phyloP scores from a whole-genome alignment of 2,329 filamentous ascomycete genomes.

The Zymoseptoria pseudotritici region DNA sequence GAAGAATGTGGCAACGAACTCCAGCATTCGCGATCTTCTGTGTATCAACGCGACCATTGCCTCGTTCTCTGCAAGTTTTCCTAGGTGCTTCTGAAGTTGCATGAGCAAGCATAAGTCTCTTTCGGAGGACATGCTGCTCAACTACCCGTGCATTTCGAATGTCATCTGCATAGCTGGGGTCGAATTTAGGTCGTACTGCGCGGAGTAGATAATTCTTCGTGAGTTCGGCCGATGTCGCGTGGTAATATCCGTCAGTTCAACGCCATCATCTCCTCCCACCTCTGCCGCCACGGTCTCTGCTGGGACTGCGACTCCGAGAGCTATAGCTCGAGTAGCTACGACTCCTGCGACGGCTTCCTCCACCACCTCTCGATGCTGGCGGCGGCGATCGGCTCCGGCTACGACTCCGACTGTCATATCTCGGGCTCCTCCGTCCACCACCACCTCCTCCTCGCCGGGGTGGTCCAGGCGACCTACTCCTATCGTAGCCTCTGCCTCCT shows the following conservation, averaged over 20 bases:
- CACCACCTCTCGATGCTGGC: slow-evolving; percentile 12
- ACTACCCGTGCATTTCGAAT: not conserved
- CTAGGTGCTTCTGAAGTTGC: not conserved
- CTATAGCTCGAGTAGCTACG: slow-evolving; percentile 18
- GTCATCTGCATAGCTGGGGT: not conserved
- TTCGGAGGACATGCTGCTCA: not conserved
- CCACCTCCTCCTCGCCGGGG: slow-evolving; percentile 1
- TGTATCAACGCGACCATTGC: not conserved
- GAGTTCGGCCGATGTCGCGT: no score
- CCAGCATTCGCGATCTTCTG: not conserved
- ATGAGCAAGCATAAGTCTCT: not conserved
- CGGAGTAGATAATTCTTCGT: no score
- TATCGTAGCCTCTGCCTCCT: slow-evolving; percentile 12
- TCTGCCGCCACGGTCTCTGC: slow-evolving; percentile 14
- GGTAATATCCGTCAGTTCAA: not conserved
- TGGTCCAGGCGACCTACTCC: slow-evolving; percentile 11
- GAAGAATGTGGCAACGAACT: not conserved
- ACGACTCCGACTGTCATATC: slow-evolving; percentile 31
- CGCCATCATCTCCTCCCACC: not conserved
- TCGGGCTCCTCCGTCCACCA: slow-evolving; percentile 27
- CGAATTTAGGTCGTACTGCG: no score
- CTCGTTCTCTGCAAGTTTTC: not conserved
- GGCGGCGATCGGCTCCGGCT: slow-evolving; percentile 19
- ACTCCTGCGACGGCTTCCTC: slow-evolving; percentile 12
- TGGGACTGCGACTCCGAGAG: slow-evolving; percentile 18